A percentile compares a stretch with the other conserved stretches of the same genome.
These are phyloP conservation scores for Aureobasidium leucospermi DNA, from an alignment of 2,329 filamentous ascomycete genomes.

Conservation along the genomic window DNA sequence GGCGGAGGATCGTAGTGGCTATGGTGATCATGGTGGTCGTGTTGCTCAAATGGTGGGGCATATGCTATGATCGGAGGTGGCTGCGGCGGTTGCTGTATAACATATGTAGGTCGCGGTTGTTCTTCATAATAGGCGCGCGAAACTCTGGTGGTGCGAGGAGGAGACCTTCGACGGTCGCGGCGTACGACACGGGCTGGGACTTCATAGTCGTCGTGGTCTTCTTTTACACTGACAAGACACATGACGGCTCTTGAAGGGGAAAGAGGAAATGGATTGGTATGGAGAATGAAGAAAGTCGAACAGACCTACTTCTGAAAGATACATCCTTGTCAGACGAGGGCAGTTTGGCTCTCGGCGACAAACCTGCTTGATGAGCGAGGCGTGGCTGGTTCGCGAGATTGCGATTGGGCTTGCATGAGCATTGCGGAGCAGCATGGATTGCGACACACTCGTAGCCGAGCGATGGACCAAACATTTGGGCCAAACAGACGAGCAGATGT, in stretches of 20 bases:
- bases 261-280: background rate
- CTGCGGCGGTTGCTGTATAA: conserved; percentile 15
- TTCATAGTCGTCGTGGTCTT: conserved; percentile 31
- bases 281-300: background rate
- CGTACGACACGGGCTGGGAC: conserved; percentile 28
- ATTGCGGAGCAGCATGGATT: background rate
- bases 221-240: conserved; percentile 41
- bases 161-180: conserved; percentile 23
- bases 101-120: conserved; percentile 17
- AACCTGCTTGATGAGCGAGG: background rate
- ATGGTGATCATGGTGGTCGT: conserved; percentile 22
- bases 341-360: background rate
- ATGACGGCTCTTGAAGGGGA: conserved; percentile 21
- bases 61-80: conserved; percentile 26
- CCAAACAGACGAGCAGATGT: background rate
- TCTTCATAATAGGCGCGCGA: conserved; percentile 18
- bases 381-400: conserved; percentile 14
- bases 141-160: conserved; percentile 18
- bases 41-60: conserved; percentile 31
- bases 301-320: background rate
- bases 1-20: conserved; percentile 31
- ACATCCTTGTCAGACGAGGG: background rate
- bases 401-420: conserved; percentile 8
- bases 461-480: too few species aligned
- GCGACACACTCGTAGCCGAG: background rate